phyloP scores from a whole-genome alignment of 2,329 filamentous ascomycete species.

The Ceratocystiopsis minuta region DNA sequence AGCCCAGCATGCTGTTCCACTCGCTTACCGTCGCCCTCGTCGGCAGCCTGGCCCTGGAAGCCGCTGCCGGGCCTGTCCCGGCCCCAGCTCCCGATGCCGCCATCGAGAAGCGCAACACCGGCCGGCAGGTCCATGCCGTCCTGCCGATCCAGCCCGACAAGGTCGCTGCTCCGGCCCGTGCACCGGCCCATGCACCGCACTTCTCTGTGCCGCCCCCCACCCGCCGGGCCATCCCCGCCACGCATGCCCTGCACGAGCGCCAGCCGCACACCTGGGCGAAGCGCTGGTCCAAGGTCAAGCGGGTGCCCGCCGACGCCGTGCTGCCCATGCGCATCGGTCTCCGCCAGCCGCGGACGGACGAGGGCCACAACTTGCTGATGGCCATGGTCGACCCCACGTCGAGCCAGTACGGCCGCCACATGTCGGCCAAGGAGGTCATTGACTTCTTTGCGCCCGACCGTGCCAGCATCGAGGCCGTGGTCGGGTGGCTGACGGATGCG shows the following conservation, averaged over 20 bases:
- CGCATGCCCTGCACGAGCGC: conserved; percentile 17
- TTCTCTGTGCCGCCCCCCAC: not conserved
- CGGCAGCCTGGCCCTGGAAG: conserved; percentile 6
- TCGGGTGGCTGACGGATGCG: conserved; percentile 14
- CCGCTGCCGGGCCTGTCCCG: conserved; percentile 4
- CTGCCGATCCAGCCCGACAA: too few relatives aligned
- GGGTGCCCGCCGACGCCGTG: conserved; percentile 10
- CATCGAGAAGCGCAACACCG: not conserved
- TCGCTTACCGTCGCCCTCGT: conserved; percentile 2
- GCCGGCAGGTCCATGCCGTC: not conserved
- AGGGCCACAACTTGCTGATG: conserved; percentile 15
- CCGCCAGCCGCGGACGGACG: conserved; percentile 13
- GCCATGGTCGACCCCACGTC: conserved; percentile 15
- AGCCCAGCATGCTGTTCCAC: conserved; percentile 5
- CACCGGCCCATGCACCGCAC: too few relatives aligned
- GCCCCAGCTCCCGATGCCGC: not conserved
- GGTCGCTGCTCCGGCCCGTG: too few relatives aligned
- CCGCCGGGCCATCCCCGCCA: conserved; percentile 5
- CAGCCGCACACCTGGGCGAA: conserved; percentile 12
- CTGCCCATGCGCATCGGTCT: conserved; percentile 12
- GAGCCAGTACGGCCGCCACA: conserved; percentile 20
- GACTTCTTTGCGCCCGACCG: conserved; percentile 20
- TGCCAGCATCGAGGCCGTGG: conserved; percentile 16
- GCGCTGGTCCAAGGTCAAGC: conserved; percentile 13
- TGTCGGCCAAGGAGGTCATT: conserved; percentile 18